Evolutionary conservation across 2,329 filamentous ascomycete genomes (phyloP), one percentile per base, ranked within the genome.

Genomic region (Whalleya microplaca): DNA sequence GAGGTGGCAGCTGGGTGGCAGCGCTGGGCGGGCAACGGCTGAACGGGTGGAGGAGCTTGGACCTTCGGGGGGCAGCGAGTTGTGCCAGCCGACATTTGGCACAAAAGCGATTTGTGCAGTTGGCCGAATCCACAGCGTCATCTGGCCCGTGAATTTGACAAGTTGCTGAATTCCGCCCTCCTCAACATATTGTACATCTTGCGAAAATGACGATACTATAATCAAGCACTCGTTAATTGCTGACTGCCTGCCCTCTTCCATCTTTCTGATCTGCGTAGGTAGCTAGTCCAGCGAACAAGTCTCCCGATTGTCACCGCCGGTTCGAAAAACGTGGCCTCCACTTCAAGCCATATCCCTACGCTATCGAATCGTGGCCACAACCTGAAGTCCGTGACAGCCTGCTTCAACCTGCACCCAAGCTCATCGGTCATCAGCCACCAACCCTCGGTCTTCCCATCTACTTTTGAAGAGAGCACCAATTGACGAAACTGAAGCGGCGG

Each of bases 71-170:
- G 32, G 14, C 5, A 5, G 32, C 32, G n/a, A n/a, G n/a, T n/a
- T n/a, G n/a, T n/a, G n/a, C 32, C 32, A 37, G 14, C 32, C 32
- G 3, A 27, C 7, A 8, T 18, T 29, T 29, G 27, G 27, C 27
- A 29, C 32, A 37, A 37, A 14, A 3, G 9, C 4, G 3, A 37
- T 32, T 55, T 53, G 20, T 49, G 18, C 40, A 27, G 21, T 51
- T 47, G 45, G 47, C 56, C 60, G 60, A 63, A 63, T 63, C n/a
- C 60, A 63, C 57, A 61, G 57, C 57, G 60, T 63, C 57, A 63
- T 63, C 29, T 53, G 45, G 52, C 58, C 55, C 45, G 55, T 60
- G 58, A 63, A 63, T 48, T 63, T 58, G 55, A 63, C 57, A 63
- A 61, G 57, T 63, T 58, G 60, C 50, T 61, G 58, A 56, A 61